Conservation (phyloP, 176 grass and related monocot species). For the Calamus simplicifolius region DNA sequence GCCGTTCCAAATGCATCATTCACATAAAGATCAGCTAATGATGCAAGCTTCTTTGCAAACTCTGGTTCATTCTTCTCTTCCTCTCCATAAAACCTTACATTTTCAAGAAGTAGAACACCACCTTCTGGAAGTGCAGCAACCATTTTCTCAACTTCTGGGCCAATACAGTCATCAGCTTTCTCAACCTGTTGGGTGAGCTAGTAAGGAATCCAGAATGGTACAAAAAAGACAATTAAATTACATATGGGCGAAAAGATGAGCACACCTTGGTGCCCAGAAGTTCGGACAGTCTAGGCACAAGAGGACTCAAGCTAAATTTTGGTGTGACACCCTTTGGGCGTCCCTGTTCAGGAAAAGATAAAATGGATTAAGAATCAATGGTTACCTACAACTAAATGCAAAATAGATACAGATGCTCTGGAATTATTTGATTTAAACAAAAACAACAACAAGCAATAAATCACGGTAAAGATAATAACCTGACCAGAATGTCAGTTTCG, state of each 20-base stretch:
- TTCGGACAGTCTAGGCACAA: slow-evolving; percentile 46
- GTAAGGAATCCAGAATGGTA: neutral
- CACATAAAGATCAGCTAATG: slow-evolving; percentile 39
- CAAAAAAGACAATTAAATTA: neutral
- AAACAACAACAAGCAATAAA: too few species aligned
- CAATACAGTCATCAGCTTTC: slow-evolving; percentile 42
- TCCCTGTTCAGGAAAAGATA: slow-evolving; percentile 19
- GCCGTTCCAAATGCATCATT: slow-evolving; percentile 54
- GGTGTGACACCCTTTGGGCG: slow-evolving; percentile 34
- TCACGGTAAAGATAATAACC: too few species aligned
- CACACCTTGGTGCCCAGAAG: slow-evolving; percentile 36
- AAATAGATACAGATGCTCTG: too few species aligned
- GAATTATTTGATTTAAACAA: too few species aligned
- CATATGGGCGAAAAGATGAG: neutral
- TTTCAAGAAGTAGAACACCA: slow-evolving; percentile 39
- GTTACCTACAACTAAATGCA: too few species aligned
- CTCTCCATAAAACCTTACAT: slow-evolving; percentile 51
- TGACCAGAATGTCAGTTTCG: too few species aligned
- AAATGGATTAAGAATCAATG: neutral
- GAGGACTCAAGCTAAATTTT: slow-evolving; percentile 36
- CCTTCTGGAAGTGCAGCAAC: slow-evolving; percentile 34
- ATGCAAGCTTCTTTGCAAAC: slow-evolving; percentile 45
- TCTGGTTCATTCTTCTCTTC: slow-evolving; percentile 49
- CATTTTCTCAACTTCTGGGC: slow-evolving; percentile 40
- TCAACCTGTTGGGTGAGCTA: slow-evolving; percentile 17